Evolutionary conservation across 257 asterid species (phyloP).

Genomic region (Solanum habrochaites): DNA sequence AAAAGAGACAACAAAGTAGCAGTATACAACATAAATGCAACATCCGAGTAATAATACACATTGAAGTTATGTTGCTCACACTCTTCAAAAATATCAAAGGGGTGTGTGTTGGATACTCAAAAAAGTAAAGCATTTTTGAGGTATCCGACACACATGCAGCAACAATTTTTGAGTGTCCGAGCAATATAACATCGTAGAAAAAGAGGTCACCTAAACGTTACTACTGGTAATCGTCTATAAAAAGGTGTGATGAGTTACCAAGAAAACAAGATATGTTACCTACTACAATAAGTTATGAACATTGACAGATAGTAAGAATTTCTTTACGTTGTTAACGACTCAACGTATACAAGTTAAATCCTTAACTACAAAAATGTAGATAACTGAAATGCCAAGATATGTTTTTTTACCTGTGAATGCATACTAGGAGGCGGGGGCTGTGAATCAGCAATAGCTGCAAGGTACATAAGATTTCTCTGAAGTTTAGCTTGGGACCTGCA

Average conservation of each 20-base stretch:
- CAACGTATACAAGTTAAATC: not conserved
- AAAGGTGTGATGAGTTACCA: not conserved
- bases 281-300: not conserved
- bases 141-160: not conserved
- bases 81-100: not conserved
- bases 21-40: not conserved
- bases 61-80: not conserved
- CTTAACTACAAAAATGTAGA: not conserved
- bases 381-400: not conserved
- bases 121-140: not conserved
- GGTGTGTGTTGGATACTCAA: not conserved
- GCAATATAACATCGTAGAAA: not conserved
- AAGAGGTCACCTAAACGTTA: not conserved
- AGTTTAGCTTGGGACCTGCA: constrained; percentile 77
- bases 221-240: not conserved
- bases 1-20: not conserved
- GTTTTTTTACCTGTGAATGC: constrained; percentile 65
- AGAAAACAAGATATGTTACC: not conserved
- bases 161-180: not conserved
- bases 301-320: not conserved
- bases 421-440: constrained; percentile 82
- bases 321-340: not conserved
- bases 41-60: not conserved
- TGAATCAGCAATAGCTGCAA: constrained; percentile 96
- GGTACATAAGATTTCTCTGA: constrained; percentile 90